Conservation (phyloP, 257 asterid species). For the Petunia axillaris region DNA sequence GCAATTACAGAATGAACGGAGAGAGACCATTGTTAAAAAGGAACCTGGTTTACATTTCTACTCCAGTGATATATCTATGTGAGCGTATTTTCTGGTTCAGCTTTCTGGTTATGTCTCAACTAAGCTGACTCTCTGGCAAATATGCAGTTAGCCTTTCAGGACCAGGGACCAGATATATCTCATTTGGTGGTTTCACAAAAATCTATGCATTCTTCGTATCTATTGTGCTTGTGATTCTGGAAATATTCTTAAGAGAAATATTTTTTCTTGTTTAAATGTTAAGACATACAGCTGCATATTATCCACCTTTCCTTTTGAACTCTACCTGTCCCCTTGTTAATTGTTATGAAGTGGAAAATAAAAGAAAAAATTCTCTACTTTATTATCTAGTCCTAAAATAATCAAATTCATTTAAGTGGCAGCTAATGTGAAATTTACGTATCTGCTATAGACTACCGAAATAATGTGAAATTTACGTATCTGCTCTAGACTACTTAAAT, state of each 20-base stretch:
- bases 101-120: constrained; percentile 23
- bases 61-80: constrained; percentile 88
- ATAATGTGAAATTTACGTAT: background rate
- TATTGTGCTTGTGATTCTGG: background rate
- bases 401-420: background rate
- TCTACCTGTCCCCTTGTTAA: background rate
- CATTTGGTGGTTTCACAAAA: background rate
- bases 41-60: constrained; percentile 84
- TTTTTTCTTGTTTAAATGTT: background rate
- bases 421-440: background rate
- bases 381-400: background rate
- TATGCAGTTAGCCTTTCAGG: background rate
- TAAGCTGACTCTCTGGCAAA: constrained; percentile 7
- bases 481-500: constrained; percentile 13
- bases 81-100: constrained; percentile 43
- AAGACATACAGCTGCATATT: constrained; percentile 9
- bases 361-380: constrained; percentile 2
- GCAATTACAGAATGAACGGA: constrained; percentile 78
- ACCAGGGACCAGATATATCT: constrained; percentile 10
- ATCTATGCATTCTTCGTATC: background rate
- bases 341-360: constrained; percentile 11
- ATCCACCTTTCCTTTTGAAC: background rate
- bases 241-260: background rate
- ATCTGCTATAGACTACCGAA: background rate
- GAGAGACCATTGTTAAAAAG: constrained; percentile 59